These are phyloP conservation scores for Fusarium beomiforme DNA, from an alignment of 2,329 filamentous ascomycete species.

Conservation along the genomic window DNA sequence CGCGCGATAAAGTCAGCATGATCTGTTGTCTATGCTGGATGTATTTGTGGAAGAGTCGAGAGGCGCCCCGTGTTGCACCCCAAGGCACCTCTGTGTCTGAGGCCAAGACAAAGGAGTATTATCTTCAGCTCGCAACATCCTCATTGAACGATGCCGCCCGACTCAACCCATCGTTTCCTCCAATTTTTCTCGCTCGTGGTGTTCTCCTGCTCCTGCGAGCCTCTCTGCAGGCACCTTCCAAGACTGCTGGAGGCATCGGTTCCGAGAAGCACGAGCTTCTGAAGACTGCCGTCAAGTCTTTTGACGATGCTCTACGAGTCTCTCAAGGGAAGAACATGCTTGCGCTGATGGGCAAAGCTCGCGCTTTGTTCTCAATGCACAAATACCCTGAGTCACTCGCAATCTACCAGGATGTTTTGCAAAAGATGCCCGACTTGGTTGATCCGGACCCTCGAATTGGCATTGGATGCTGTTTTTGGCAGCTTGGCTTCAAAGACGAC, in stretches of 20 bases:
- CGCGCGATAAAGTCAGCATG: constrained; percentile 86
- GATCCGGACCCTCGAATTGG: constrained; percentile 97
- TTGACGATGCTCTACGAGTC: constrained; percentile 89
- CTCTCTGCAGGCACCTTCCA: constrained; percentile 81
- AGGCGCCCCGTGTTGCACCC: constrained; percentile 71
- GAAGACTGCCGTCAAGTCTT: constrained; percentile 88
- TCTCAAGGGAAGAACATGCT: constrained; percentile 91
- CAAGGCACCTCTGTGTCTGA: constrained; percentile 75
- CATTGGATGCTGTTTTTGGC: constrained; percentile 97
- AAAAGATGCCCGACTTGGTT: constrained; percentile 84
- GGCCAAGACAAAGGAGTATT: constrained; percentile 91
- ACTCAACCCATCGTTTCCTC: constrained; percentile 91
- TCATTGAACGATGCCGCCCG: constrained; percentile 95
- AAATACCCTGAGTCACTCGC: constrained; percentile 86
- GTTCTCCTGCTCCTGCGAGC: constrained; percentile 89
- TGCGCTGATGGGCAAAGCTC: constrained; percentile 88
- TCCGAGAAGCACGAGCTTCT: constrained; percentile 82
- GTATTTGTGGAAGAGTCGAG: constrained; percentile 87
- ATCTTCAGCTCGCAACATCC: constrained; percentile 87
- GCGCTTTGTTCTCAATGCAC: constrained; percentile 85
- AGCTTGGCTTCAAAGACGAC: constrained; percentile 92
- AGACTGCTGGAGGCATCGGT: constrained; percentile 72
- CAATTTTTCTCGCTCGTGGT: constrained; percentile 89
- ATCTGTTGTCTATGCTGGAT: constrained; percentile 90
- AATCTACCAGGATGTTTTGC: constrained; percentile 86